Conservation (phyloP, 2,329 filamentous ascomycete species). For the Calonectria pteridis region DNA sequence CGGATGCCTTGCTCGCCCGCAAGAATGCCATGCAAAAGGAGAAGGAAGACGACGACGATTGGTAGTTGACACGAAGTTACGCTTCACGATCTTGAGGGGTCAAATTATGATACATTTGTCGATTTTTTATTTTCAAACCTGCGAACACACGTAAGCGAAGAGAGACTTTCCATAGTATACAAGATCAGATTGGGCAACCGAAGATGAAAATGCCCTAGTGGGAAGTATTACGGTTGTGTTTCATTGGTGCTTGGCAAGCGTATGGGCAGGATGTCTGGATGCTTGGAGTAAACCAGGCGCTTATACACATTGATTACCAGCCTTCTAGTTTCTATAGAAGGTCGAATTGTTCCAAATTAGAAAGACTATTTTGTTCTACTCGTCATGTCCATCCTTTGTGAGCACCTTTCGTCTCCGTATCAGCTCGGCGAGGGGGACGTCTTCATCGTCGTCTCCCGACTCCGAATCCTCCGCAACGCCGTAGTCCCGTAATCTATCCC, state of each 20-base stretch:
- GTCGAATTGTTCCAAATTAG: conserved; percentile 31
- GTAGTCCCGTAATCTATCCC: conserved; percentile 80
- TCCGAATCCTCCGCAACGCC: conserved; percentile 79
- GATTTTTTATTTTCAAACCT: conserved; percentile 23
- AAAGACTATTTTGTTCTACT: conserved; percentile 40
- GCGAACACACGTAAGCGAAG: conserved; percentile 31
- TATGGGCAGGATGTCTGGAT: conserved; percentile 36
- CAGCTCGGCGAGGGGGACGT: conserved; percentile 78
- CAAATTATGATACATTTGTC: conserved; percentile 35
- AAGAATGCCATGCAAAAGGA: conserved; percentile 82
- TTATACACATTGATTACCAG: conserved; percentile 19
- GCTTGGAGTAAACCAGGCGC: conserved; percentile 34
- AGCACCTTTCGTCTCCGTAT: conserved; percentile 66
- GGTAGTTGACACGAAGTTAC: conserved; percentile 59
- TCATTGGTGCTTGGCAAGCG: conserved; percentile 33
- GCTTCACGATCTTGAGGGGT: conserved; percentile 39
- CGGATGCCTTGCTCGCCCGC: conserved; percentile 81
- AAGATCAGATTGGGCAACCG: conserved; percentile 46
- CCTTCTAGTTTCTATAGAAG: conserved; percentile 27
- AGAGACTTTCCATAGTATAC: conserved; percentile 39
- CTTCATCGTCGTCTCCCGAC: conserved; percentile 58
- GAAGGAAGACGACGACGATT: conserved; percentile 77
- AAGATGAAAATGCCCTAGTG: conserved; percentile 31
- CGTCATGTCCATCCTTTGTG: conserved; percentile 48
- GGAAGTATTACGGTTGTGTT: conserved; percentile 41